Base-by-base conservation (phyloP, 257 asterid species). In the Ehretia macrophylla region DNA sequence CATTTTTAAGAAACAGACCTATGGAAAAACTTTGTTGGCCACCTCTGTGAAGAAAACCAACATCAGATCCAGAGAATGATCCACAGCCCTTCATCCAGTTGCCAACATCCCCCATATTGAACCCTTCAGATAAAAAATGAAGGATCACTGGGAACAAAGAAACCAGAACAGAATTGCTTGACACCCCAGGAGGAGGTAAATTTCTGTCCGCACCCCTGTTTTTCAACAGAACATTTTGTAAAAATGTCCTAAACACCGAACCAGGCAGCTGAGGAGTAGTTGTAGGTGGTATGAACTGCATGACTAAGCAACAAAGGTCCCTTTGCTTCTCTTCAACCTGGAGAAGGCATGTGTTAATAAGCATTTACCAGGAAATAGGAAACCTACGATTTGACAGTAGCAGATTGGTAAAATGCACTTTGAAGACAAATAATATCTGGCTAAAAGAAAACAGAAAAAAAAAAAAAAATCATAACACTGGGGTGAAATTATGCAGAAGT, bases 301-400 rank as follows among this genome's bases (percentile, higher is more conserved):
- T 88, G 56, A 88, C 95, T 72, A 91, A 72, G 52, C 84, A 86
- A 79, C 97, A 88, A 47, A 91, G 88, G 54, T 88, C 95, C 74
- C 98, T 82, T 54, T 91, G 98, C 84, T 91, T 91, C 82, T 81
- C 95, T 70, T 91, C 98, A 47, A 91, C 85, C 98, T 91, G 85
- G 56, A 70, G 66, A 62, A 66, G 61, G 56, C 38, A 49, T 38
- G 35, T 18, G 35, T 18, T 23, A 52, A 32, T 32, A 51, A 17
- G 35, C 35, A 27, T 50, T 39, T 11, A 60, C 21, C 21, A 27
- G 35, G 6, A 27, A 27, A 27, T 27, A 27, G 35, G 35, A 27
- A 27, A 27, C 3, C 6, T 3, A 27, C 35, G 6, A 27, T 27
- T 27, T 27, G 35, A 27, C 6, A 27, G 4, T 27, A 6, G 6